Evolutionary conservation across 75 land plant species (phyloP), one percentile per base, ranked within the genome.

Genomic region (Cunninghamia lanceolata): DNA sequence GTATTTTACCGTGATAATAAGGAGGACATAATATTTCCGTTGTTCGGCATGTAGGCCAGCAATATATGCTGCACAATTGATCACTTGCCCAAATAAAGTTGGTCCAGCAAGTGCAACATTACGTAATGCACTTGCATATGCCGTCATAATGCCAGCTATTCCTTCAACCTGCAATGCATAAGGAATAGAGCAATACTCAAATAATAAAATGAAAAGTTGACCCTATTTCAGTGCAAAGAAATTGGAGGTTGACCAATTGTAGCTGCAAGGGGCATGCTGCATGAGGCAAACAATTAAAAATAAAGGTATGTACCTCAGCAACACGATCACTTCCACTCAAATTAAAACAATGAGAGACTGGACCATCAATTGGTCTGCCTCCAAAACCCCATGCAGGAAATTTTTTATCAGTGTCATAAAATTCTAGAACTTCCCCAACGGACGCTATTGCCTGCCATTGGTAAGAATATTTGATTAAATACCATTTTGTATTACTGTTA

Each of bases 371-470:
- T 73, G 96, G 94, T 73, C 93, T 90, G 82, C 94, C 99, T 88
- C 99, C 99, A 88, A 98, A 98, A 7, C 99, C 99, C 99, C 99
- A 98, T n/a, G 96, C 95, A 71, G 96, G 93, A 86, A 98, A 96
- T 34, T 94, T 94, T 80, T 91, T 95, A 80, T 98, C 99, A 59
- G 97, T 68, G 84, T 98, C 99, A 89, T 98, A 98, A 86, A 91
- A 89, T 54, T 96, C 93, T 52, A 98, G 66, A 25, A 98, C 95
- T 15, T 92, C 94, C 25, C 99, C 99, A 80, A 98, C 95, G 21
- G 96, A 94, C 6, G 70, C 25, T 63, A 98, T 95, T 84, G 97
- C 97, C 99, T 97, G 90, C 30, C 17, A 87, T 19, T 34, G 82
- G 52, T 30, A 14, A 17, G 56, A 82, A 43, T 86, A 25, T 82